phyloP scores from a whole-genome alignment of 208 protist genomes.

The Leishmania arabica region DNA sequence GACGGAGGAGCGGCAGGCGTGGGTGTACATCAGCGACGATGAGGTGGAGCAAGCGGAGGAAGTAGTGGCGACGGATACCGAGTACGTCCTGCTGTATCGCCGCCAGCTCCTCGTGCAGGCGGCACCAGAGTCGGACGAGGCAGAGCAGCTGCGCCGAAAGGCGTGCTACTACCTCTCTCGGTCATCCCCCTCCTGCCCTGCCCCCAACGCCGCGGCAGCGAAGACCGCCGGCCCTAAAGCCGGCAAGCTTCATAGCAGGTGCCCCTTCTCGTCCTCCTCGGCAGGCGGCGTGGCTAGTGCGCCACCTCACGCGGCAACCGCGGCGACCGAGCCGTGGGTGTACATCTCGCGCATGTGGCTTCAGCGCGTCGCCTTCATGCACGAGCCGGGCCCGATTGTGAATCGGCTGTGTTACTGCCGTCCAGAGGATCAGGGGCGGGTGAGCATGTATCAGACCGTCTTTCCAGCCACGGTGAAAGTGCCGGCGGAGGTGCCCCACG shows the following conservation, averaged over 20 bases:
- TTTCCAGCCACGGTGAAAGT: slow-evolving; percentile 35
- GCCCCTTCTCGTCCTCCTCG: not conserved
- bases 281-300: not conserved
- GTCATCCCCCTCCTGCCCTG: not conserved
- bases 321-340: slow-evolving; percentile 17
- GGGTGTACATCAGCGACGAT: slow-evolving; percentile 87
- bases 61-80: slow-evolving; percentile 61
- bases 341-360: slow-evolving; percentile 87
- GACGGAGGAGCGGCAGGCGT: slow-evolving; percentile 37
- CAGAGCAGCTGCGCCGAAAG: slow-evolving; percentile 48
- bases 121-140: slow-evolving; percentile 23
- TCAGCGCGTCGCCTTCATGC: slow-evolving; percentile 74
- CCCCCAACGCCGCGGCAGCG: not conserved
- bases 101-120: slow-evolving; percentile 64
- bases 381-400: slow-evolving; percentile 81
- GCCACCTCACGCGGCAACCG: too few relatives aligned
- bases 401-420: slow-evolving; percentile 81
- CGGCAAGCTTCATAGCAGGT: not conserved
- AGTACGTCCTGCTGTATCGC: slow-evolving; percentile 88
- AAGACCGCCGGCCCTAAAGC: not conserved
- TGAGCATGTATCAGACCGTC: slow-evolving; percentile 20
- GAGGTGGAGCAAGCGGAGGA: slow-evolving; percentile 34
- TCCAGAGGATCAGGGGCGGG: slow-evolving; percentile 19
- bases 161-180: slow-evolving; percentile 51
- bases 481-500: slow-evolving; percentile 42